Percentiles rank a stretch among this genome's conserved stretches.
phyloP scores from a whole-genome alignment of 192 early-diverging fungal genomes.

The Backusella liffmaniae region DNA sequence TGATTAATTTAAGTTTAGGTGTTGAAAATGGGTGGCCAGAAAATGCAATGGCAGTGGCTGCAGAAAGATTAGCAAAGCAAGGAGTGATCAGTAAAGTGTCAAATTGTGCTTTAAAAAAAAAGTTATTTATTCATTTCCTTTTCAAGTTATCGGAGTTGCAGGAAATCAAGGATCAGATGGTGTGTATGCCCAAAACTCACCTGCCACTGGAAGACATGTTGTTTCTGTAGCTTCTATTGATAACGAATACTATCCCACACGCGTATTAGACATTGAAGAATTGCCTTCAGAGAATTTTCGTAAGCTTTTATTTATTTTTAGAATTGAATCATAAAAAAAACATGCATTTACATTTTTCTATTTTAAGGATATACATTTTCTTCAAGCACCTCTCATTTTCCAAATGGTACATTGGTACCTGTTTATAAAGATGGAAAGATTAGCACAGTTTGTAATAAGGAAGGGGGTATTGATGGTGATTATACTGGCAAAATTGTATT shows the following conservation, averaged over 20 bases:
- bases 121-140: background rate
- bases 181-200: conserved; percentile 53
- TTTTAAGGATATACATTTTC: background rate
- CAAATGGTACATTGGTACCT: conserved; percentile 20
- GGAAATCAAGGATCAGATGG: conserved; percentile 69
- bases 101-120: background rate
- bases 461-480: conserved; percentile 46
- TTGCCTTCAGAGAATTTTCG: conserved; percentile 9
- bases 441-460: conserved; percentile 2
- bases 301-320: conserved; percentile 16
- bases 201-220: conserved; percentile 53
- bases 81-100: conserved; percentile 25
- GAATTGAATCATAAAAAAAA: conserved; percentile 8
- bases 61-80: conserved; percentile 43
- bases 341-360: background rate
- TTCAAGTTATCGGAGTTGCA: conserved; percentile 53
- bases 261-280: conserved; percentile 28
- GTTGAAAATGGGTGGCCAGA: conserved; percentile 61
- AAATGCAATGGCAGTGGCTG: conserved; percentile 57
- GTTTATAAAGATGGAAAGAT: background rate
- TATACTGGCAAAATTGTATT: conserved; percentile 55
- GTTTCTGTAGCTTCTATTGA: conserved; percentile 61
- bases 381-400: background rate
- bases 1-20: conserved; percentile 86
- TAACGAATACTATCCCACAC: conserved; percentile 34